Conservation (phyloP, 768 basidiomycete species). For the Naganishia antarctica region DNA sequence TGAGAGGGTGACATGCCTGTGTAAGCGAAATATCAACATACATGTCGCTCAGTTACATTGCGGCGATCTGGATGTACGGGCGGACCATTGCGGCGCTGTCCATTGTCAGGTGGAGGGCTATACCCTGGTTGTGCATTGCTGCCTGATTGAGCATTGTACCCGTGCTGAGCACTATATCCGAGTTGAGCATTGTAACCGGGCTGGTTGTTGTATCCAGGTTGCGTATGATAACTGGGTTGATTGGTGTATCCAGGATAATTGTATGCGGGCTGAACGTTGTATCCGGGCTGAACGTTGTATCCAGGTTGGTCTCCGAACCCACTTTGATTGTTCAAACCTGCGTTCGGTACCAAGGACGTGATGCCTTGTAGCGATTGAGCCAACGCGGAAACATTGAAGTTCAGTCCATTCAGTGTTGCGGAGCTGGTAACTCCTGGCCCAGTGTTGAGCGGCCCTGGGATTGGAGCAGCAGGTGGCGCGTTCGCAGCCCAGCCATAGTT, state of each 20-base stretch:
- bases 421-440: not conserved
- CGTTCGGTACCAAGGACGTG: not conserved
- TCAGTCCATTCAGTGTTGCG: not conserved
- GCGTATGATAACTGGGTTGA: too few relatives aligned
- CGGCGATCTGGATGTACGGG: slow-evolving; percentile 2
- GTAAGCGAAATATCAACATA: not conserved
- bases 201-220: slow-evolving; percentile 1
- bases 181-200: not conserved
- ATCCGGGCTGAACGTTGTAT: not conserved
- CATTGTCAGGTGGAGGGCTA: not conserved
- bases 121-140: not conserved
- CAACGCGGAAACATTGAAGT: slow-evolving; percentile 3
- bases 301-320: too few relatives aligned
- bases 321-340: not conserved
- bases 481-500: not conserved
- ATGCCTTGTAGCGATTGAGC: too few relatives aligned
- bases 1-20: too few relatives aligned
- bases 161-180: not conserved
- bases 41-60: not conserved
- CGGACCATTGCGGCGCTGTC: not conserved
- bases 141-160: not conserved
- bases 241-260: not conserved
- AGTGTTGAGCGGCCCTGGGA: not conserved
- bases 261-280: not conserved
- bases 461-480: not conserved